These are phyloP conservation scores for Solanum piurae DNA, from an alignment of 257 asterid genomes.

Conservation along the genomic window DNA sequence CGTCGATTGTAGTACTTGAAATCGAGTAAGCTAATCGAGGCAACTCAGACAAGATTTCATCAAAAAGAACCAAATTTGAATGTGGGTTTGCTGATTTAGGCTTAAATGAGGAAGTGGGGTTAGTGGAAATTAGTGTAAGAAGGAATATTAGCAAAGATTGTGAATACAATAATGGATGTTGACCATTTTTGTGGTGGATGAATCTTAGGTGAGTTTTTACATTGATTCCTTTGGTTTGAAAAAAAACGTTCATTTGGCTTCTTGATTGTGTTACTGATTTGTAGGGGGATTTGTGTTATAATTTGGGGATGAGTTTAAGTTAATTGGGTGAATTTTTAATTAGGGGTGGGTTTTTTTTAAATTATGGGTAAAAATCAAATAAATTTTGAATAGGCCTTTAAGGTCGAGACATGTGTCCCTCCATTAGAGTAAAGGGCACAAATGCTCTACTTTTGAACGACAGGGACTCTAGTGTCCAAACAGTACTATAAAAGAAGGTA, in stretches of 20 bases:
- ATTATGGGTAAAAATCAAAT: too few species aligned
- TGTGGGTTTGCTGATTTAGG: constrained; percentile 14
- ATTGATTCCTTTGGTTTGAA: background rate
- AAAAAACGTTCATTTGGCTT: background rate
- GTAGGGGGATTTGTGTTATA: background rate
- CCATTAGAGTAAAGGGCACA: too few species aligned
- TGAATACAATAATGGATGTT: constrained; percentile 21
- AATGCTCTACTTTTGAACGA: too few species aligned
- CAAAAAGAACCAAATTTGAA: constrained; percentile 7
- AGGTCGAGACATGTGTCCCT: too few species aligned
- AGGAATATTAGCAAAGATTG: constrained; percentile 11
- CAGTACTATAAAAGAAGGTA: too few species aligned
- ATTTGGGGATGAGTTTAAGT: too few species aligned
- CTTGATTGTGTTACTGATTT: background rate
- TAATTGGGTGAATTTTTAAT: too few species aligned
- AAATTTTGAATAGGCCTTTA: too few species aligned
- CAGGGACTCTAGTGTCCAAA: too few species aligned
- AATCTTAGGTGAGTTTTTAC: constrained; percentile 27
- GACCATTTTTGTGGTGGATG: constrained; percentile 2
- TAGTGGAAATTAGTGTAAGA: constrained; percentile 15
- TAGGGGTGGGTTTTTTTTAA: too few species aligned
- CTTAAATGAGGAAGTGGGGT: background rate
- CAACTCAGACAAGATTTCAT: constrained; percentile 28
- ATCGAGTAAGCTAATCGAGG: constrained; percentile 75
- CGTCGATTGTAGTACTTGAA: constrained; percentile 58